Base-by-base conservation (phyloP, 441 rosid species). In the Flueggea neowawraea region DNA sequence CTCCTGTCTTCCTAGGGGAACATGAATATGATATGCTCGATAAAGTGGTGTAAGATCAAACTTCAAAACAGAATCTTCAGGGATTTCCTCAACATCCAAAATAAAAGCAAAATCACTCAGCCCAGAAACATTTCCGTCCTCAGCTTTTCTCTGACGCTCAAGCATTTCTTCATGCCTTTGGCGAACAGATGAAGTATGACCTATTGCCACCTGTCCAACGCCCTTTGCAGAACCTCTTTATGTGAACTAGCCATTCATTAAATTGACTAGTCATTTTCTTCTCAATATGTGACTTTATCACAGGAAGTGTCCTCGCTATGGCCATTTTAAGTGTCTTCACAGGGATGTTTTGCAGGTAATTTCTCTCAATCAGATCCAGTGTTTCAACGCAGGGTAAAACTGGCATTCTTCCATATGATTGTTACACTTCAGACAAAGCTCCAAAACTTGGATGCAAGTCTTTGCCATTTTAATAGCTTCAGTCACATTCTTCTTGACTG, bases 161-260 rank as follows among this genome's bases (percentile, higher is more conserved):
- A 91, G 75, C 87, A 83, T 77, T 73, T 91, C 99, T 66, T 85
- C 96, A 68, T 89, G 95, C 68, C 88, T 84, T 73, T 94, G 99
- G 33, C 97, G 97, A 61, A 77, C 78, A 44, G 95, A 84, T 50
- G 91, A 83, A 43, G 85, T 61, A 71, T 64, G 84, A 32, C 95
- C 97, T 52, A 94, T 94, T 47, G 99, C 99, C 15, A 84, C 83
- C 76, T 94, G 99, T 54, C 99, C 99, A 57, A 94, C 91, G 77
- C 65, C 66, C 72, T 86, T 94, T 0, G 99, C 84, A 52, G 95
- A 94, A 69, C 96, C 83, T 69, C 99, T 78, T 78, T 7, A 89
- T 75, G 43, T 85, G 88, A 68, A 82, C 93, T 12, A 94, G 81
- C 99, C 99, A 94, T 72, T 91, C 97, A 22, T 86, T 94, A 62